Percentiles rank a stretch among this genome's conserved stretches.
phyloP scores from a whole-genome alignment of 192 early-diverging fungal species.

The Gigaspora rosea region DNA sequence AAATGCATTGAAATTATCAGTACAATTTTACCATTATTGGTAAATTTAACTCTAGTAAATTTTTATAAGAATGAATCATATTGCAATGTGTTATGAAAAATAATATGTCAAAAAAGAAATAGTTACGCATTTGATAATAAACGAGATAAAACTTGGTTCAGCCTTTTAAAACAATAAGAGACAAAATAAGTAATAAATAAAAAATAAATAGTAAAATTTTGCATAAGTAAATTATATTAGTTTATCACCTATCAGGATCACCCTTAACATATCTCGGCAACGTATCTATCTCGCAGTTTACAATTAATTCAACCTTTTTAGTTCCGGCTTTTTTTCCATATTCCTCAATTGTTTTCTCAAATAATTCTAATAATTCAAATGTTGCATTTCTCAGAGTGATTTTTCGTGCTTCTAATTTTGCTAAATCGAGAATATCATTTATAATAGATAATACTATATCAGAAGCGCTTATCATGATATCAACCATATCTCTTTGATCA shows the following conservation, averaged over 20 bases:
- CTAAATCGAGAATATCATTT: constrained; percentile 29
- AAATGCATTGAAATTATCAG: too few species aligned
- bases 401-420: too few species aligned
- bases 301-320: constrained; percentile 45
- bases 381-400: too few species aligned
- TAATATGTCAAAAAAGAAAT: not conserved
- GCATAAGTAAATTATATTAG: too few species aligned
- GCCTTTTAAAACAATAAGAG: too few species aligned
- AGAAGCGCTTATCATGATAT: constrained; percentile 47
- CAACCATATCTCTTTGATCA: constrained; percentile 48
- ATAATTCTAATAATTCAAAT: too few species aligned
- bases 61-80: not conserved
- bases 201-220: too few species aligned
- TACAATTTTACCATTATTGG: too few species aligned
- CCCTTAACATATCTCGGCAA: constrained; percentile 27
- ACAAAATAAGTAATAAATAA: too few species aligned
- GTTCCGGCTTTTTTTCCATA: constrained; percentile 39
- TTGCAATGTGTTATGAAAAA: not conserved
- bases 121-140: too few species aligned
- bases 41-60: not conserved
- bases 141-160: too few species aligned
- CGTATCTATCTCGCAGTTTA: constrained; percentile 39
- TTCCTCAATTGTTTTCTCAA: too few species aligned
- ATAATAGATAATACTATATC: constrained; percentile 46
- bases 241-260: not conserved